Percentiles rank a stretch among this genome's conserved stretches.
Conservation (phyloP, 164 flowering plant species). For the Chloranthus sessilifolius region DNA sequence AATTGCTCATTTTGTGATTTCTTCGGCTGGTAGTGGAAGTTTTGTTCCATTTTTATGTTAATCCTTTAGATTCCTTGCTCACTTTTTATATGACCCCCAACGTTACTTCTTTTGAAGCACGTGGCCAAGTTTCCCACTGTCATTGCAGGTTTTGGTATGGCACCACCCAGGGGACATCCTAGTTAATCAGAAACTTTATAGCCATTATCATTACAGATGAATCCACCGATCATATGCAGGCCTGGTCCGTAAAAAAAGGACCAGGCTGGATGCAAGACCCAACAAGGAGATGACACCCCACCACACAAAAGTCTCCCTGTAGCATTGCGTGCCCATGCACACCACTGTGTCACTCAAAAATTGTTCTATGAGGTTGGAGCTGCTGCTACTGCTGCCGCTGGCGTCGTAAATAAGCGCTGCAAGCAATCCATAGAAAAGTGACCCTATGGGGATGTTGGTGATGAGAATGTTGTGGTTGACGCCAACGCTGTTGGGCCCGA, state of each 20-base stretch:
- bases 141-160: too few species aligned
- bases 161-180: too few species aligned
- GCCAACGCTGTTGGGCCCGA: slow-evolving; percentile 77
- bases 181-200: too few species aligned
- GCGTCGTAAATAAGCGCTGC: slow-evolving; percentile 78
- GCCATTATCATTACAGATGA: too few species aligned
- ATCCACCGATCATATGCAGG: slow-evolving; percentile 61
- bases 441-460: slow-evolving; percentile 88
- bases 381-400: slow-evolving; percentile 22
- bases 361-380: background rate
- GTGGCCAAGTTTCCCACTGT: too few species aligned
- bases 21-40: too few species aligned
- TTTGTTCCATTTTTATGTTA: too few species aligned
- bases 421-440: slow-evolving; percentile 68
- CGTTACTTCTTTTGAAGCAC: too few species aligned
- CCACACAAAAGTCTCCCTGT: slow-evolving; percentile 57
- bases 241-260: slow-evolving; percentile 66
- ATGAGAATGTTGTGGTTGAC: slow-evolving; percentile 95
- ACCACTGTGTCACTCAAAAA: slow-evolving; percentile 23
- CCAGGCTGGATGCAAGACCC: slow-evolving; percentile 51
- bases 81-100: too few species aligned
- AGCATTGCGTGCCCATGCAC: slow-evolving; percentile 82
- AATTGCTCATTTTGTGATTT: too few species aligned
- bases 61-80: too few species aligned
- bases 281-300: slow-evolving; percentile 79